Base-by-base conservation (phyloP, 2,329 filamentous ascomycete genomes). In the Ophiobolus disseminans region DNA sequence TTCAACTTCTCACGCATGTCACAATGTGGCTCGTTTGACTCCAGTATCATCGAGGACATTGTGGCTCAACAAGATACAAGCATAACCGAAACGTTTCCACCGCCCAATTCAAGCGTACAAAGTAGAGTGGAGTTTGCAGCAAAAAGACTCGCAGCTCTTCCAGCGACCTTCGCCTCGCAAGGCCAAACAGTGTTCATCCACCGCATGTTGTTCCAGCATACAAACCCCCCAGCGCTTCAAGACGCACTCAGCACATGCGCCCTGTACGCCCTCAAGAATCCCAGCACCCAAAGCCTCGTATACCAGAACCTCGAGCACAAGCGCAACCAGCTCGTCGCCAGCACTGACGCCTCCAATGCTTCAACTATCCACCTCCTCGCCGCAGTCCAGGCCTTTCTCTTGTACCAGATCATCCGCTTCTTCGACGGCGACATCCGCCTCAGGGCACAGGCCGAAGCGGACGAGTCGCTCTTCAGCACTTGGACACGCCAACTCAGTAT, bases 371-470 rank as follows among this genome's bases (percentile, higher is more conserved):
- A 54, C 23, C 50, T 57, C 3, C 48, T 58, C 19, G 43, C 53
- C 1, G 49, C 53, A 1, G 3, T 68, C 8, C 66, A 70, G 26
- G 57, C 53, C 1, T 46, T 70, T 1, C 20, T 65, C 17, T 17
- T 68, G 2, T 69, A 66, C 28, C 66, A 69, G 21, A 50, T 58
- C 8, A 68, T 68, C 4, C 38, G 66, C 8, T 50, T 68, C 2
- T 68, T 64, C 32, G 64, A 69, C 34, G 62, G 58, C 0, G 55
- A 69, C 28, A 56, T 57, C 6, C 38, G 57, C 4, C 56, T 60
- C 17, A 47, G 57, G 8, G 50, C 47, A 7, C 50, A 56, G 4
- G 65, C 65, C 4, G 63, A 68, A 34, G 37, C 37, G 4, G 54
- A 68, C 19, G 45, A 66, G 8, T 25, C 48, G 3, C 38, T 59